These are phyloP conservation scores for Crucibulum cyathiforme DNA, from an alignment of 1,284 basidiomycete genomes.

Conservation along the genomic window DNA sequence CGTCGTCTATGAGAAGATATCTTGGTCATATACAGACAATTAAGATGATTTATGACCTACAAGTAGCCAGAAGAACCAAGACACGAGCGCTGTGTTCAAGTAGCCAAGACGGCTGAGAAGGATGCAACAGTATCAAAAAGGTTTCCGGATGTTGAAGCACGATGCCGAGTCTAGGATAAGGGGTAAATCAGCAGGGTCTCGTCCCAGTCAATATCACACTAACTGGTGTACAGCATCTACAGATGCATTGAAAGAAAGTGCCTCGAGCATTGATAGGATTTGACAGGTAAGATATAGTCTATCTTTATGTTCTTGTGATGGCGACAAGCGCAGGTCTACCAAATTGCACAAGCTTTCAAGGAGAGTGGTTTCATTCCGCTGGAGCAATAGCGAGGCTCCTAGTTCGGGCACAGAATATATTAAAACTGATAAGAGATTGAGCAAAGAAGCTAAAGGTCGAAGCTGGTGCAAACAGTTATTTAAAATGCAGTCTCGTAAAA, in stretches of 20 bases:
- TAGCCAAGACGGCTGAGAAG: constrained; percentile 56
- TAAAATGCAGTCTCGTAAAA: constrained; percentile 2
- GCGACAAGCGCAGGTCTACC: constrained; percentile 45
- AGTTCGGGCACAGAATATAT: constrained; percentile 58
- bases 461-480: constrained; percentile 38
- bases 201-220: constrained; percentile 13
- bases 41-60: constrained; percentile 44
- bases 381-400: constrained; percentile 44
- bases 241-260: constrained; percentile 54
- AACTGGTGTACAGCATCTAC: constrained; percentile 52
- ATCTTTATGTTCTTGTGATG: constrained; percentile 28
- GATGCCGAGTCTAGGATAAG: constrained; percentile 42
- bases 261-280: constrained; percentile 56
- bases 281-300: constrained; percentile 45
- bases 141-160: constrained; percentile 47
- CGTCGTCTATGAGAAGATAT: constrained; percentile 11
- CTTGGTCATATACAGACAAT: neutral
- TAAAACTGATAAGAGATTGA: constrained; percentile 57
- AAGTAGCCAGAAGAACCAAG: constrained; percentile 60
- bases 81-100: constrained; percentile 51
- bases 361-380: constrained; percentile 38
- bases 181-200: constrained; percentile 4
- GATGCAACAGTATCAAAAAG: constrained; percentile 54
- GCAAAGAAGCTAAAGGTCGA: constrained; percentile 51
- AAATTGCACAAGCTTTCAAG: constrained; percentile 49